Conservation (phyloP, 2,329 filamentous ascomycete genomes). For the Fusarium ramigenum region DNA sequence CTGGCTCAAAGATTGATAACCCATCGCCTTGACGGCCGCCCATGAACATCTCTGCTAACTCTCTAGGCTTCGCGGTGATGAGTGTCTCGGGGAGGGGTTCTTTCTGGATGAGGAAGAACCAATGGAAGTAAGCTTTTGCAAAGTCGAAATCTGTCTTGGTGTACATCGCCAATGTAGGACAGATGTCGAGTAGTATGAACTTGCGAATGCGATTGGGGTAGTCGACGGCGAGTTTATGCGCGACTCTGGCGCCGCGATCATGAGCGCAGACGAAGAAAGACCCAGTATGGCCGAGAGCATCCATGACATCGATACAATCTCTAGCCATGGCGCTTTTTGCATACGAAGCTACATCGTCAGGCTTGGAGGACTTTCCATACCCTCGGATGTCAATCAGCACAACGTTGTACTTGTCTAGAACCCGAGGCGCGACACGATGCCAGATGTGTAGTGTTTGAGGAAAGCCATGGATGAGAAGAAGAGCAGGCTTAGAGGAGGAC, state of each 20-base stretch:
- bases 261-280: slow-evolving; percentile 63
- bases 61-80: slow-evolving; percentile 49
- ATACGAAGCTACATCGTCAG: slow-evolving; percentile 48
- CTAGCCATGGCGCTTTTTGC: slow-evolving; percentile 60
- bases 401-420: slow-evolving; percentile 53
- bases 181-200: slow-evolving; percentile 61
- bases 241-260: slow-evolving; percentile 65
- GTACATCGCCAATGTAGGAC: slow-evolving; percentile 65
- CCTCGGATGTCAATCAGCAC: slow-evolving; percentile 61
- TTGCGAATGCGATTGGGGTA: slow-evolving; percentile 52
- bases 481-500: slow-evolving; percentile 48
- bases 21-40: slow-evolving; percentile 50
- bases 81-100: slow-evolving; percentile 61
- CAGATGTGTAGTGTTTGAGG: slow-evolving; percentile 63
- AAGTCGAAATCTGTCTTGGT: slow-evolving; percentile 53
- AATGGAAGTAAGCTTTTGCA: slow-evolving; percentile 64
- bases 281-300: slow-evolving; percentile 47
- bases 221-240: slow-evolving; percentile 63
- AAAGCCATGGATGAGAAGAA: slow-evolving; percentile 63
- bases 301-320: slow-evolving; percentile 59
- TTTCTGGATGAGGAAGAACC: slow-evolving; percentile 66
- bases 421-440: slow-evolving; percentile 55
- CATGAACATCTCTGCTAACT: slow-evolving; percentile 55
- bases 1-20: slow-evolving; percentile 47
- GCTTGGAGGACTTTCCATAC: slow-evolving; percentile 61